These are phyloP conservation scores for Hypholoma fasciculare DNA, from an alignment of 768 basidiomycete species.

Conservation along the genomic window DNA sequence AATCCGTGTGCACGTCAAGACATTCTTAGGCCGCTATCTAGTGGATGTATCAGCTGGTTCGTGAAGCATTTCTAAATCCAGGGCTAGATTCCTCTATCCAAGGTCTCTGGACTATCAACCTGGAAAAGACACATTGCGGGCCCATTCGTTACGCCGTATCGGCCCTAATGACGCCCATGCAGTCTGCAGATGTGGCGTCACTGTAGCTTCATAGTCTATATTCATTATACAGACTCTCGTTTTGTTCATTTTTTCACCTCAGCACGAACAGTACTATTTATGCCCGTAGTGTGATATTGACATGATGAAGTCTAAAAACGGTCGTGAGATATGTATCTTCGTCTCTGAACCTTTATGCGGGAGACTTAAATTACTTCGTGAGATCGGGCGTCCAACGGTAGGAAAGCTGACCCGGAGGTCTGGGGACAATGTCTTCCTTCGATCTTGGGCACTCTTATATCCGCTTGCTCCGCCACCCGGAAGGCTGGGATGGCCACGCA, in stretches of 20 bases:
- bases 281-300: neutral
- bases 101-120: too few species aligned
- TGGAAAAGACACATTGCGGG: too few species aligned
- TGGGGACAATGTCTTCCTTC: neutral
- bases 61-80: neutral
- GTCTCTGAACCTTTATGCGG: neutral
- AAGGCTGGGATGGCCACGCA: neutral
- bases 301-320: neutral
- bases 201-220: neutral
- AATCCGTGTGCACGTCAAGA: neutral
- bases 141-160: too few species aligned
- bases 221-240: neutral
- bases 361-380: neutral
- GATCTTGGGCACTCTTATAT: neutral
- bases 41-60: neutral
- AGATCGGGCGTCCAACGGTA: neutral
- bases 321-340: neutral
- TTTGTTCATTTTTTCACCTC: neutral
- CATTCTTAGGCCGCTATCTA: neutral
- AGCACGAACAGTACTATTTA: neutral
- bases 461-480: neutral
- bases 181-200: neutral
- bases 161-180: too few species aligned
- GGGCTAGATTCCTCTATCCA: neutral
- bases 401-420: neutral